Base-by-base conservation (phyloP, 1,284 basidiomycete species). In the Boletellus sp. region DNA sequence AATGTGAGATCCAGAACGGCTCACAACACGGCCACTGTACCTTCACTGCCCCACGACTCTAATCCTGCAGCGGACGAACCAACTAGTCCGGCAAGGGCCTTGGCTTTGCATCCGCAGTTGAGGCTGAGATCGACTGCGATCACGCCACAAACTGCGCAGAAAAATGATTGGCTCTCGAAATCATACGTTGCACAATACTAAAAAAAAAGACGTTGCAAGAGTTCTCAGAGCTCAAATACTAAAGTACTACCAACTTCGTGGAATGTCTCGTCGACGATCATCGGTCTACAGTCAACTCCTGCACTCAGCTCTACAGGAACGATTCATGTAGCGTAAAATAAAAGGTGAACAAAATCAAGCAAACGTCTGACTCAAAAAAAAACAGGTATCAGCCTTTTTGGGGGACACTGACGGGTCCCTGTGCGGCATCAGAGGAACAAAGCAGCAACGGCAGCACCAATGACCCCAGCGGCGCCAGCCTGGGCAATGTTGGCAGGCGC, bases 381-480 rank as follows among this genome's bases (percentile, higher is more conserved):
- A 55, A 47, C 35, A 21, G 56, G 57, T 66, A 65, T 58, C 36
- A 52, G 46, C 51, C 45, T 47, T 53, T 62, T 58, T 39, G 36
- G 33, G 24, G 24, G 6, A 21, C 22, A 48, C 37, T 44, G 24
- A 24, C 4, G 8, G 35, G 19, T 38, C 44, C n/a, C 41, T 26
- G 10, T 13, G 24, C 36, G 6, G 19, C 13, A 35, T 60, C 39
- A 70, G 30, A 69, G 47, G 37, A 74, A 57, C 36, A 85, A 59
- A 32, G 77, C 80, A 48, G 74, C 66, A 47, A 80, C 54, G 38
- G 71, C 74, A 33, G 73, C 79, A 50, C 79, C 79, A 47, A 78
- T 52, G 36, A 77, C 50, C 54, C 75, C 81, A 49, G 72, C 77
- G 43, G 64, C 65, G 43, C 76, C 76, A 40, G 74, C 53, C 21